Evolutionary conservation across 495 filamentous ascomycete genomes (phyloP).

Genomic region (Talaromyces ruber): DNA sequence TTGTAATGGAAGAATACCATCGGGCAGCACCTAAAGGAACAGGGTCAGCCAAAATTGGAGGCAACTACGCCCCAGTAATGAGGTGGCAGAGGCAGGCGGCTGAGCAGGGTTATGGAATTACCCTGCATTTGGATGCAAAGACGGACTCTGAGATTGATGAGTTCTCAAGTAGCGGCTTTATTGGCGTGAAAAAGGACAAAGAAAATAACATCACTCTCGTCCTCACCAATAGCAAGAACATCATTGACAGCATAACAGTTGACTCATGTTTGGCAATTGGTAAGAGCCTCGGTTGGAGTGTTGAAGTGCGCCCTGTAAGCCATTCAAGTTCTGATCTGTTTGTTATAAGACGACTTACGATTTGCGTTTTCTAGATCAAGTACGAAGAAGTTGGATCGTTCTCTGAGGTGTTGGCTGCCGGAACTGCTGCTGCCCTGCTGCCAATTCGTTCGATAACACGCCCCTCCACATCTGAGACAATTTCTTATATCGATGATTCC

Average conservation of each 20-base stretch:
- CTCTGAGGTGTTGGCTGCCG: constrained; percentile 7
- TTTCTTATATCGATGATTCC: constrained; percentile 33
- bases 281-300: background rate
- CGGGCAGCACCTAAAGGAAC: constrained; percentile 66
- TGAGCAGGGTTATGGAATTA: constrained; percentile 70
- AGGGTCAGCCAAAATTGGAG: constrained; percentile 65
- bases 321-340: background rate
- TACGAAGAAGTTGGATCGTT: constrained; percentile 6
- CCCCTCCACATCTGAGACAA: background rate
- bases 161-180: constrained; percentile 79
- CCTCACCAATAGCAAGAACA: constrained; percentile 3
- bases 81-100: constrained; percentile 67
- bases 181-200: constrained; percentile 51
- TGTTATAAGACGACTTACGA: background rate
- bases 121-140: constrained; percentile 75
- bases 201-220: constrained; percentile 3
- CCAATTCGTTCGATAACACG: constrained; percentile 7
- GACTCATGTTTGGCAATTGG: constrained; percentile 1
- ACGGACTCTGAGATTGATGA: constrained; percentile 74
- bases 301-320: constrained; percentile 2
- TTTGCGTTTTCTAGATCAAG: constrained; percentile 1
- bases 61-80: constrained; percentile 75
- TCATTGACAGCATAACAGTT: constrained; percentile 6
- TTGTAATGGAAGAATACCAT: constrained; percentile 73
- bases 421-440: constrained; percentile 7